Conservation (phyloP, 805 yeast genomes). For the Candida endomychidarum region DNA sequence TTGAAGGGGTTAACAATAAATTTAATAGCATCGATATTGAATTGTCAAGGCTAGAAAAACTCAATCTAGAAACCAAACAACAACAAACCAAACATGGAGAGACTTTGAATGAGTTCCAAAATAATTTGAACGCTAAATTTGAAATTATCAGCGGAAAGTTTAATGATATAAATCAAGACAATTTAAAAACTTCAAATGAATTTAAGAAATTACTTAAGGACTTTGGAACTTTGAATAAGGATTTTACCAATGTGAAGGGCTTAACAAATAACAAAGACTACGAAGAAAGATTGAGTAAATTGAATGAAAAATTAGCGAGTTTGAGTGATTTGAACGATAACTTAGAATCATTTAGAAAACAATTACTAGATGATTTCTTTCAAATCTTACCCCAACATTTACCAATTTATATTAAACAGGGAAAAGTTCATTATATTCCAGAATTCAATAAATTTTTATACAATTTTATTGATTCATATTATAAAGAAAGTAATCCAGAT, state of each 20-base stretch:
- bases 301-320: conserved; percentile 10
- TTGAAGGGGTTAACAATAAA: conserved; percentile 15
- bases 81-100: conserved; percentile 6
- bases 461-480: conserved; percentile 30
- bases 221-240: conserved; percentile 6
- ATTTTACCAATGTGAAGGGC: background rate
- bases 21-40: conserved; percentile 16
- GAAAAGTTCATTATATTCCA: conserved; percentile 37
- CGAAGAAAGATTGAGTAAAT: conserved; percentile 7
- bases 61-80: conserved; percentile 4
- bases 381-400: conserved; percentile 28
- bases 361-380: conserved; percentile 12
- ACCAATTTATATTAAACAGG: conserved; percentile 31
- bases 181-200: background rate
- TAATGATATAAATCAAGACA: conserved; percentile 4
- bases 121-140: conserved; percentile 10
- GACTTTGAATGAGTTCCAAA: conserved; percentile 8
- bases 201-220: background rate
- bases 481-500: conserved; percentile 9
- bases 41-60: conserved; percentile 1
- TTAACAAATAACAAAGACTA: conserved; percentile 13
- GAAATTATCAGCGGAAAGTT: conserved; percentile 12
- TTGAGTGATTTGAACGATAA: conserved; percentile 10
- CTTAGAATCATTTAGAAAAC: conserved; percentile 10
- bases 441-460: conserved; percentile 38